phyloP scores from a whole-genome alignment of 1,284 basidiomycete genomes.

The Pseudozyma flocculosa region DNA sequence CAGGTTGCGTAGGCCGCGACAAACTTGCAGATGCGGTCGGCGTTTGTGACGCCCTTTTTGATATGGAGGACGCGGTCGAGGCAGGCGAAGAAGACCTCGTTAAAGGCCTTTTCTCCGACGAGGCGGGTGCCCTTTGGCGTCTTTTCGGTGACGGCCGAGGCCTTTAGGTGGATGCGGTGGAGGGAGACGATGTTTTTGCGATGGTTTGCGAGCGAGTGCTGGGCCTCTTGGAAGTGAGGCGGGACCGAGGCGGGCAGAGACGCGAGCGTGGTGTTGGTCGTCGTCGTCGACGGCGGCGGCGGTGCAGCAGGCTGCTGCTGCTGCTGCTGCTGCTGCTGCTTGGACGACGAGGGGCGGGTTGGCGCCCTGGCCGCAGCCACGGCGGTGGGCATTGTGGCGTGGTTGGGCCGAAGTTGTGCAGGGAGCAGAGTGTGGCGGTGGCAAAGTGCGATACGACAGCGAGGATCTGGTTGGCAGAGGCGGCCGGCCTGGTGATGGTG shows the following conservation, averaged over 20 bases:
- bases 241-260: slow-evolving; percentile 26
- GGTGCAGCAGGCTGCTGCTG: too few relatives aligned
- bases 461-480: too few relatives aligned
- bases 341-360: background rate
- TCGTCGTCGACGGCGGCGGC: slow-evolving; percentile 1
- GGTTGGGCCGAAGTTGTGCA: too few relatives aligned
- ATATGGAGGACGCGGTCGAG: slow-evolving; percentile 71
- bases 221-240: slow-evolving; percentile 73
- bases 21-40: slow-evolving; percentile 82
- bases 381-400: slow-evolving; percentile 1
- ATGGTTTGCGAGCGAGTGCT: slow-evolving; percentile 79
- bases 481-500: too few relatives aligned
- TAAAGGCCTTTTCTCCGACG: slow-evolving; percentile 78
- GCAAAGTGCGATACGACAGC: too few relatives aligned
- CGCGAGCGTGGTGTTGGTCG: slow-evolving; percentile 15
- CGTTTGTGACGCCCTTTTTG: slow-evolving; percentile 79
- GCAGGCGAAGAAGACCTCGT: slow-evolving; percentile 65
- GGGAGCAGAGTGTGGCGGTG: too few relatives aligned
- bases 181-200: slow-evolving; percentile 87
- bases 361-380: background rate
- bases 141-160: slow-evolving; percentile 65
- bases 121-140: slow-evolving; percentile 65
- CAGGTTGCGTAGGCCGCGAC: slow-evolving; percentile 78
- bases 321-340: too few relatives aligned
- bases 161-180: slow-evolving; percentile 75